These are phyloP conservation scores for Heritiera littoralis DNA, from an alignment of 345 rosid genomes.

Conservation along the genomic window DNA sequence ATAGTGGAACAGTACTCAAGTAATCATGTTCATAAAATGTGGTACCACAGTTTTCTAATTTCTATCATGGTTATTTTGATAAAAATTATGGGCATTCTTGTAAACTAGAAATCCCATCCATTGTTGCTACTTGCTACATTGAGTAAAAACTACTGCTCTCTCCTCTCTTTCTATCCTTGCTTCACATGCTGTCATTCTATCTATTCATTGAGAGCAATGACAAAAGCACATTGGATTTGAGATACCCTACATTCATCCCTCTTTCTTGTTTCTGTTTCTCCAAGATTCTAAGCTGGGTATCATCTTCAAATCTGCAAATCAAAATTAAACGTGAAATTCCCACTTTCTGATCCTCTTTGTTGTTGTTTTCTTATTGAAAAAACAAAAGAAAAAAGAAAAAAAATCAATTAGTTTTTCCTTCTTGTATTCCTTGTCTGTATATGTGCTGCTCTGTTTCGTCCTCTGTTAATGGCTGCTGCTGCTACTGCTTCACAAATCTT, in stretches of 20 bases:
- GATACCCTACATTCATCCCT: slow-evolving; percentile 26
- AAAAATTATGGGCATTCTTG: slow-evolving; percentile 34
- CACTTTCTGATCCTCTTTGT: slow-evolving; percentile 21
- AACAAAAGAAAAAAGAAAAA: not conserved
- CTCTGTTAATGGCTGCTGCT: slow-evolving; percentile 62
- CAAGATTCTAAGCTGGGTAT: slow-evolving; percentile 37
- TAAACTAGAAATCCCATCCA: slow-evolving; percentile 19
- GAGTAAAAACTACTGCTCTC: slow-evolving; percentile 21
- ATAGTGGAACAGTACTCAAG: not conserved
- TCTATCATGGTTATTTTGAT: slow-evolving; percentile 9
- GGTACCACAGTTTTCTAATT: not conserved
- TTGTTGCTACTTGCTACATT: not conserved
- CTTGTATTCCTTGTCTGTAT: slow-evolving; percentile 29
- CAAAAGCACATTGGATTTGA: slow-evolving; percentile 46
- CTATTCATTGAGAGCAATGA: slow-evolving; percentile 40
- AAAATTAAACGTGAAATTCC: slow-evolving; percentile 41
- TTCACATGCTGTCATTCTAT: slow-evolving; percentile 50
- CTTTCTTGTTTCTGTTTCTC: slow-evolving; percentile 34
- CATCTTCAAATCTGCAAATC: slow-evolving; percentile 41
- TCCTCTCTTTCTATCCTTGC: slow-evolving; percentile 2
- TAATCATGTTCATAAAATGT: slow-evolving; percentile 22
- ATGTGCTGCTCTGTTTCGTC: slow-evolving; percentile 30
- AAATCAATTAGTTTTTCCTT: not conserved
- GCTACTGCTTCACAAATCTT: slow-evolving; percentile 44
- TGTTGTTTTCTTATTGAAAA: not conserved